Evolutionary conservation across 1,284 basidiomycete genomes (phyloP).

Genomic region (Cystobasidiaceae sp.): DNA sequence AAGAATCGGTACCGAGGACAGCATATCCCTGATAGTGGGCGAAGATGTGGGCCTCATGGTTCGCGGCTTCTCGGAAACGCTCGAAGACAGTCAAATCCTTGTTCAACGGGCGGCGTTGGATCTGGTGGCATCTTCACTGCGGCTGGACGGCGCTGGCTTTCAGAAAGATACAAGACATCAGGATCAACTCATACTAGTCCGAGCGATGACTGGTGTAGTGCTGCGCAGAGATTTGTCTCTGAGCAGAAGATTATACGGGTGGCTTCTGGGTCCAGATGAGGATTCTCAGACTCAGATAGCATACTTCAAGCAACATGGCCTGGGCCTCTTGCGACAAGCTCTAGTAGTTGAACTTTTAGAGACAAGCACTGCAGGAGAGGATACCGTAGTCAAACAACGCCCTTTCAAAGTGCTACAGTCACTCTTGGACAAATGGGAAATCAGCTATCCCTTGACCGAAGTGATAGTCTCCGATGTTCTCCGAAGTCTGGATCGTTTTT

Average conservation of each 20-base stretch:
- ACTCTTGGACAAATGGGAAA: constrained; percentile 92
- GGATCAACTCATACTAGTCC: constrained; percentile 41
- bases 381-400: constrained; percentile 64
- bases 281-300: constrained; percentile 63
- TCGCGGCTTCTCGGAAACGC: constrained; percentile 76
- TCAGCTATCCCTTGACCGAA: constrained; percentile 76
- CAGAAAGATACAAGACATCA: constrained; percentile 48
- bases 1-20: constrained; percentile 58
- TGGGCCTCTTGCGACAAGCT: constrained; percentile 63
- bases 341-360: constrained; percentile 54
- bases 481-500: constrained; percentile 60
- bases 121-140: constrained; percentile 67
- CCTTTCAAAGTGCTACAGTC: constrained; percentile 96
- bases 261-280: constrained; percentile 82
- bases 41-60: constrained; percentile 87
- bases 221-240: constrained; percentile 86
- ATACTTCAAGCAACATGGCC: constrained; percentile 63
- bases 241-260: constrained; percentile 85
- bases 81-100: constrained; percentile 84
- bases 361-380: constrained; percentile 39
- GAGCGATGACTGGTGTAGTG: constrained; percentile 56
- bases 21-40: constrained; percentile 68
- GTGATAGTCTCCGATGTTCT: constrained; percentile 73
- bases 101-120: constrained; percentile 78
- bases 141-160: constrained; percentile 64